Evolutionary conservation across 257 asterid species (phyloP).

Genomic region (Solanum acaule): DNA sequence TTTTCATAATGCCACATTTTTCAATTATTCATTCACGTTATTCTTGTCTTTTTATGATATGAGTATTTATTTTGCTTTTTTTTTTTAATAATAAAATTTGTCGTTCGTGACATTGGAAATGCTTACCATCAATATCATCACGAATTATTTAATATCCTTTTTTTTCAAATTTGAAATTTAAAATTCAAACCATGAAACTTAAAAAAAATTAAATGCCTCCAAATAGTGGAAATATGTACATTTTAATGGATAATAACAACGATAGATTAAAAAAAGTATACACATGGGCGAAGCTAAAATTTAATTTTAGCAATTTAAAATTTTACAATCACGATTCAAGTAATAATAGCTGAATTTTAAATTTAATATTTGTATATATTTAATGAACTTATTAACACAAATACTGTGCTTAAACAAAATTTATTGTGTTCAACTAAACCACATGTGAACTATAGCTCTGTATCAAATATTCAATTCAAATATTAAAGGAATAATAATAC

Average conservation of each 20-base stretch:
- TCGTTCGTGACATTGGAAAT: background rate
- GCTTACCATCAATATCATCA: background rate
- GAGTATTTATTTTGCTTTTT: background rate
- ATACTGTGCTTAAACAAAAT: fast-evolving
- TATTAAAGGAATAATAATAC: too few relatives aligned
- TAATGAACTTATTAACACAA: too few relatives aligned
- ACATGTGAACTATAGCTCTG: background rate
- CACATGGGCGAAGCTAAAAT: too few relatives aligned
- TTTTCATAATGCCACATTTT: background rate
- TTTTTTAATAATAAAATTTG: background rate
- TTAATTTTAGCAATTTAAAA: too few relatives aligned
- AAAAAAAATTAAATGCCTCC: background rate
- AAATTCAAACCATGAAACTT: background rate
- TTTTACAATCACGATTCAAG: too few relatives aligned
- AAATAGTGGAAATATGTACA: background rate
- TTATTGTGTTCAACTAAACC: too few relatives aligned
- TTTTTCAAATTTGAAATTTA: background rate
- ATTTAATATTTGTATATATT: too few relatives aligned
- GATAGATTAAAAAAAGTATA: background rate
- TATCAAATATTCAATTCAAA: too few relatives aligned
- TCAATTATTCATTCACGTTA: background rate
- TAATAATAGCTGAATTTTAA: too few relatives aligned
- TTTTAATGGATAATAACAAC: background rate
- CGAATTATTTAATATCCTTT: background rate
- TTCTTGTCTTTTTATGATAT: background rate